Evolutionary conservation across 2,329 filamentous ascomycete species (phyloP).

Genomic region (Pseudodiploospora longispora): DNA sequence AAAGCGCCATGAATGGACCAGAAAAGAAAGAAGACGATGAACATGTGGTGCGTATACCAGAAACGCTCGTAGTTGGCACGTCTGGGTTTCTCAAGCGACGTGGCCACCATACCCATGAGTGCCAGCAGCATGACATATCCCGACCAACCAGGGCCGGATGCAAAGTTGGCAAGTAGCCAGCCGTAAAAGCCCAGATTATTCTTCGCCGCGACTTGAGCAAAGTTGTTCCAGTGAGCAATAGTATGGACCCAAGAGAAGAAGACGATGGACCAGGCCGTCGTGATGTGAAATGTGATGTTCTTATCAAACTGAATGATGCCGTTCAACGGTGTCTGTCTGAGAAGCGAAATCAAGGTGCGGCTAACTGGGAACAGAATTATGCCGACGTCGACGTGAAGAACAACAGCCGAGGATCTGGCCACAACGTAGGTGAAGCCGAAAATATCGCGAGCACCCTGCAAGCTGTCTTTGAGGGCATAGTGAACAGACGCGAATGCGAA

Average conservation of each 20-base stretch:
- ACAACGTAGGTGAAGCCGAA: constrained; percentile 73
- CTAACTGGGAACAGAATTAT: constrained; percentile 76
- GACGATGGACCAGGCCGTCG: constrained; percentile 77
- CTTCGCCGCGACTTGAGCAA: constrained; percentile 66
- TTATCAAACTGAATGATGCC: constrained; percentile 85
- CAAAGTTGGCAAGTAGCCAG: constrained; percentile 68
- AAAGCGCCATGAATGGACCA: constrained; percentile 86
- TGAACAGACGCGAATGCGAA: constrained; percentile 76
- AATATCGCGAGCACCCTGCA: constrained; percentile 54
- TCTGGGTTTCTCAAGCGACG: constrained; percentile 68
- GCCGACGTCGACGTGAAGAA: constrained; percentile 74
- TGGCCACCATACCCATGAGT: constrained; percentile 70
- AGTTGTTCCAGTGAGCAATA: constrained; percentile 81
- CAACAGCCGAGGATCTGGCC: constrained; percentile 65
- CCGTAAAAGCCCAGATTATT: constrained; percentile 72
- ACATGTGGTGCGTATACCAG: constrained; percentile 87
- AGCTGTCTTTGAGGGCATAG: constrained; percentile 69
- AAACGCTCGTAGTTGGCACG: constrained; percentile 81
- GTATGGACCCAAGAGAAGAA: constrained; percentile 85
- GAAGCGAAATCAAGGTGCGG: constrained; percentile 73
- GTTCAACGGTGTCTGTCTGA: constrained; percentile 72
- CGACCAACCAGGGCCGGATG: constrained; percentile 75
- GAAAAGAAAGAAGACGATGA: constrained; percentile 82
- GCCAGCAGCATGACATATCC: constrained; percentile 77
- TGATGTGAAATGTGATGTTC: constrained; percentile 84